Conservation (phyloP, 2,329 filamentous ascomycete species). For the Arthroderma sp. region DNA sequence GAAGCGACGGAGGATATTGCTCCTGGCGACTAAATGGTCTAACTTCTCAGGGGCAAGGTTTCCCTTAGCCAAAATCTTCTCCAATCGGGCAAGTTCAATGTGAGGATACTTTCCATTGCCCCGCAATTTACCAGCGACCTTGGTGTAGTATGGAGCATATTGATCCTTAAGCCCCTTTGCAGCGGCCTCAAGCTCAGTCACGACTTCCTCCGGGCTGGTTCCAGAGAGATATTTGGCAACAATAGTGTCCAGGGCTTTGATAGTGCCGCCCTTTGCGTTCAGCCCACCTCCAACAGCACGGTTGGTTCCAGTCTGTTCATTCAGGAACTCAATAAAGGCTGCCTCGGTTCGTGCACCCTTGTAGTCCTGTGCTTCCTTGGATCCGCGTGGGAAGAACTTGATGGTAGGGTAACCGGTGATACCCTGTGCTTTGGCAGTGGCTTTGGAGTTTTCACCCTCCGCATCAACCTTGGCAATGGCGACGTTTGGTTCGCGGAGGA, state of each 20-base stretch:
- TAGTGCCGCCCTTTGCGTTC: constrained; percentile 64
- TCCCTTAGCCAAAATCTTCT: constrained; percentile 72
- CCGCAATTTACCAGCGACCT: constrained; percentile 73
- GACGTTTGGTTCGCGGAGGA: constrained; percentile 61
- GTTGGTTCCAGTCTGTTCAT: constrained; percentile 78
- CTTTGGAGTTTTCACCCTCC: constrained; percentile 74
- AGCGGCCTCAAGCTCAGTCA: constrained; percentile 58
- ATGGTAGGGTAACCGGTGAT: constrained; percentile 88
- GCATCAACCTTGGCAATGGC: constrained; percentile 92
- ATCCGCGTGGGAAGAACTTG: constrained; percentile 89
- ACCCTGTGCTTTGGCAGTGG: constrained; percentile 59
- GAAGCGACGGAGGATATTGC: constrained; percentile 78
- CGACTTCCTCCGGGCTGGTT: constrained; percentile 51
- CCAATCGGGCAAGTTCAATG: constrained; percentile 74
- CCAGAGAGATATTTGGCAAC: constrained; percentile 52
- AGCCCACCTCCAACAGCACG: constrained; percentile 69
- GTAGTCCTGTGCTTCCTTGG: constrained; percentile 59
- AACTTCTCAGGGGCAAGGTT: constrained; percentile 73
- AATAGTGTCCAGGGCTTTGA: constrained; percentile 63
- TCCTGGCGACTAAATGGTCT: constrained; percentile 74
- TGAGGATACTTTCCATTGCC: constrained; percentile 63
- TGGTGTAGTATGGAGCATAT: constrained; percentile 88
- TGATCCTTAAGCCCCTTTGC: constrained; percentile 57
- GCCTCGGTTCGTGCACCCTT: constrained; percentile 61
- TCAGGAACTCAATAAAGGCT: constrained; percentile 68